These are phyloP conservation scores for Teratosphaeria nubilosa DNA, from an alignment of 2,329 filamentous ascomycete species.

Conservation along the genomic window DNA sequence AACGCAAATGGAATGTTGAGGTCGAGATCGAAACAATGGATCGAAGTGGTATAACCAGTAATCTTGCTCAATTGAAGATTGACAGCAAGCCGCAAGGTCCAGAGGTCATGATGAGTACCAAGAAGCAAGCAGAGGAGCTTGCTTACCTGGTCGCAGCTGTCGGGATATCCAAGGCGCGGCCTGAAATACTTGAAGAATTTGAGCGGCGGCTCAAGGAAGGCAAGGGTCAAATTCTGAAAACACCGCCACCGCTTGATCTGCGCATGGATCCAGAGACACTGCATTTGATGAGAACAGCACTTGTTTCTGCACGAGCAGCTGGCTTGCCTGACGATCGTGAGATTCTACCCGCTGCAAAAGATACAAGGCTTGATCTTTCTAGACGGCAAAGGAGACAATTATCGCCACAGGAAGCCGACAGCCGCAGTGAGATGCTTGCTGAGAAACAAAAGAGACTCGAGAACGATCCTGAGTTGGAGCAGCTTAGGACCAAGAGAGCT, in stretches of 20 bases:
- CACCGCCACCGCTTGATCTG: conserved; percentile 20
- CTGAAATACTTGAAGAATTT: conserved; percentile 25
- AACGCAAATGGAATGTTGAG: conserved; percentile 11
- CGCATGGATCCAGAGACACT: conserved; percentile 22
- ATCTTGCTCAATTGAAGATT: conserved; percentile 18
- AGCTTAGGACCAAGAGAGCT: conserved; percentile 23
- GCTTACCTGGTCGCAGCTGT: conserved; percentile 30
- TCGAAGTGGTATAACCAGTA: conserved; percentile 1
- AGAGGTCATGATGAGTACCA: conserved; percentile 21
- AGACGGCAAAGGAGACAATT: conserved; percentile 4
- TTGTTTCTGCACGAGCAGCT: conserved; percentile 24
- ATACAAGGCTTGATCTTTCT: neutral
- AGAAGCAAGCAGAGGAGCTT: conserved; percentile 25
- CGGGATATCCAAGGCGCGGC: conserved; percentile 22
- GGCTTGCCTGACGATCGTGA: conserved; percentile 25
- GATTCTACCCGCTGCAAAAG: conserved; percentile 13
- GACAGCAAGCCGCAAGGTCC: conserved; percentile 21
- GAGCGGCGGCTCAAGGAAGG: conserved; percentile 22
- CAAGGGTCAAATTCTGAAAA: conserved; percentile 23
- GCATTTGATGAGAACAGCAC: conserved; percentile 27
- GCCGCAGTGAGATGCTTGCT: conserved; percentile 6
- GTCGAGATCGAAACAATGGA: conserved; percentile 9
- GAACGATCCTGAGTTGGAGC: conserved; percentile 8
- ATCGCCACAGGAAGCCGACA: neutral
- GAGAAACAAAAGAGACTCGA: conserved; percentile 10